Evolutionary conservation across 176 grass and related monocot species (phyloP).

Genomic region (Oryza nivara): DNA sequence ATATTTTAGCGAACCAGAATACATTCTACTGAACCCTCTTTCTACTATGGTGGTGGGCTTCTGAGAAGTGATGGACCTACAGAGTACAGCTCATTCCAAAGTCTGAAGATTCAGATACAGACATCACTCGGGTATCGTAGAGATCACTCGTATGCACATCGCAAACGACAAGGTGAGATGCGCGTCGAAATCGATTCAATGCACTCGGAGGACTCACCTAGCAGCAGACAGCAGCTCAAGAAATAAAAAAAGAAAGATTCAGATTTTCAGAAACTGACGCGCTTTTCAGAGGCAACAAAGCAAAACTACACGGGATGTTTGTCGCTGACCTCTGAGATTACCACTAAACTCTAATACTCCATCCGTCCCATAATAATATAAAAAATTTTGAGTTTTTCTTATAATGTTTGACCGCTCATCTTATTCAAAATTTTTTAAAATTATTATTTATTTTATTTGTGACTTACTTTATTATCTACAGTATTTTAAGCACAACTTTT

Average conservation of each 20-base stretch:
- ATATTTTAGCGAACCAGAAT: too few species aligned
- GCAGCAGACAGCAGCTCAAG: background rate
- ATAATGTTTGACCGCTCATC: too few species aligned
- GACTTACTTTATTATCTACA: too few species aligned
- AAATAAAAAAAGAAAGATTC: background rate
- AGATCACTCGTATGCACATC: background rate
- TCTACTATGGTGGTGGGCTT: background rate
- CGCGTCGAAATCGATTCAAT: background rate
- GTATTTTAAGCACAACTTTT: too few species aligned
- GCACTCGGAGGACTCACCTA: background rate
- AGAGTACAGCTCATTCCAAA: background rate
- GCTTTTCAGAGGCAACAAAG: conserved; percentile 30
- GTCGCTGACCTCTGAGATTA: conserved; percentile 6
- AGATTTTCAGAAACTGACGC: conserved; percentile 8
- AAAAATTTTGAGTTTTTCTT: too few species aligned
- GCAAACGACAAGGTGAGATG: background rate
- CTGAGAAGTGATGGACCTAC: background rate
- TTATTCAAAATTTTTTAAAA: too few species aligned
- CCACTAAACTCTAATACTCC: background rate
- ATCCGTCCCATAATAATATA: too few species aligned
- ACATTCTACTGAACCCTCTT: too few species aligned
- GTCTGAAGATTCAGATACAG: background rate
- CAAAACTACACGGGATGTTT: conserved; percentile 39
- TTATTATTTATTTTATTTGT: too few species aligned
- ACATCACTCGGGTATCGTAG: background rate